Base-by-base conservation (phyloP, 2,329 filamentous ascomycete genomes). In the Apiospora sp. region DNA sequence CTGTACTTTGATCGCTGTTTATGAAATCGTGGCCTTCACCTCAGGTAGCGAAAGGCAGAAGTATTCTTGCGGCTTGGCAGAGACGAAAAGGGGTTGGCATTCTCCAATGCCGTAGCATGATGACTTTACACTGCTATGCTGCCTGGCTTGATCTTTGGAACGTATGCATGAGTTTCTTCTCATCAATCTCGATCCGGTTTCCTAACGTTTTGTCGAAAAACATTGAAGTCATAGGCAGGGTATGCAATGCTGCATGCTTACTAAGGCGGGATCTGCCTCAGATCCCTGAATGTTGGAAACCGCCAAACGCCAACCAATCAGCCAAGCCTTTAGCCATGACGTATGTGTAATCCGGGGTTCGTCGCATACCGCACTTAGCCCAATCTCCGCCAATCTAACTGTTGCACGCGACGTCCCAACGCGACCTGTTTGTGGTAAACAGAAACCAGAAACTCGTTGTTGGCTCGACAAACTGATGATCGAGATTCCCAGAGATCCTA, bases 271-370 rank as follows among this genome's bases (percentile, higher is more conserved):
- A 61, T 37, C 54, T 61, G 8, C 30, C 37, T 4, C n/a, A n/a
- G 3, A 22, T 3, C 19, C 58, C 58, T 14, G 30, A 19, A 41
- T 24, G 30, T 41, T 41, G 34, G 58, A 41, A 41, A 41, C 19
- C 8, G 37, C 10, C 37, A 41, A 41, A 10, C 8, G 34, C 58
- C 34, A 61, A n/a, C 16, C 54, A 19, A 16, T n/a, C 30, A 37
- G 58, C 58, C 58, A 64, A 64, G 58, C 34, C 58, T n/a, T 6
- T 14, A 14, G 3, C 22, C 14, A 64, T 64, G 58, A 64, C 58
- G 58, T 64, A 64, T 64, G 34, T 34, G 58, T 34, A 64, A 64
- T 41, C 58, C 58, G 58, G 58, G 58, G 58, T 64, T 41, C 19
- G 58, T 34, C 30, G 12, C 54, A 61, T 8, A 10, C 30, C n/a